Percentiles rank a stretch among this genome's conserved stretches.
These are phyloP conservation scores for Trichopus zeylanicus DNA, from an alignment of 116 monocot species.

Conservation along the genomic window DNA sequence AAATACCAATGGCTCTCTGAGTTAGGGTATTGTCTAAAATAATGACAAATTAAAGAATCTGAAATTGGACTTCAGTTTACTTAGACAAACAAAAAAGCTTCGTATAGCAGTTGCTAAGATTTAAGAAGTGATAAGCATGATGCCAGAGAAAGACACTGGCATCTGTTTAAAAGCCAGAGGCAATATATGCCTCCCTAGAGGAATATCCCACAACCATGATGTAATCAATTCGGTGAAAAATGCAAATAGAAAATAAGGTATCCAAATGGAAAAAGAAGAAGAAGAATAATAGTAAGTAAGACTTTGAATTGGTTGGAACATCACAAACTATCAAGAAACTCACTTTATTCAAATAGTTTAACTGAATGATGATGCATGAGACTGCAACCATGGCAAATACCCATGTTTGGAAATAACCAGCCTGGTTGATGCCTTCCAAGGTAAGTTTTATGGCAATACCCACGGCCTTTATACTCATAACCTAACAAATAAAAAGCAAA, in stretches of 20 bases:
- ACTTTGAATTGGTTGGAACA: too few species aligned
- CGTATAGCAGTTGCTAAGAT: not conserved
- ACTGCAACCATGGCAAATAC: slow-evolving; percentile 65
- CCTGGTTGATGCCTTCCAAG: slow-evolving; percentile 75
- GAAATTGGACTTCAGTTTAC: not conserved
- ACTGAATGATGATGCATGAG: slow-evolving; percentile 68
- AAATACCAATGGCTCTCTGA: too few species aligned
- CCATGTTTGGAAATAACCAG: slow-evolving; percentile 86
- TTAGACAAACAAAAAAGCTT: not conserved
- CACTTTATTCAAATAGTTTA: slow-evolving; percentile 91
- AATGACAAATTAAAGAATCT: not conserved
- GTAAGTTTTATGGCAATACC: slow-evolving; percentile 93
- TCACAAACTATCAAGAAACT: slow-evolving; percentile 1
- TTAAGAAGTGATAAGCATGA: not conserved
- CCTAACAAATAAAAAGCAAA: slow-evolving; percentile 23
- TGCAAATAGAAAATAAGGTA: not conserved
- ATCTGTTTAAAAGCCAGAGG: not conserved
- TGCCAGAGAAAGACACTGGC: not conserved
- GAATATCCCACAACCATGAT: not conserved
- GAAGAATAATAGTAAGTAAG: not conserved
- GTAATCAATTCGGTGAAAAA: not conserved
- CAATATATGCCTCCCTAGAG: not conserved
- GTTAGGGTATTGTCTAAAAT: not conserved
- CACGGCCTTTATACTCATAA: slow-evolving; percentile 92
- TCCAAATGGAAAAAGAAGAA: not conserved